Conservation (phyloP, 345 rosid genomes). For the Noccaea caerulescens region DNA sequence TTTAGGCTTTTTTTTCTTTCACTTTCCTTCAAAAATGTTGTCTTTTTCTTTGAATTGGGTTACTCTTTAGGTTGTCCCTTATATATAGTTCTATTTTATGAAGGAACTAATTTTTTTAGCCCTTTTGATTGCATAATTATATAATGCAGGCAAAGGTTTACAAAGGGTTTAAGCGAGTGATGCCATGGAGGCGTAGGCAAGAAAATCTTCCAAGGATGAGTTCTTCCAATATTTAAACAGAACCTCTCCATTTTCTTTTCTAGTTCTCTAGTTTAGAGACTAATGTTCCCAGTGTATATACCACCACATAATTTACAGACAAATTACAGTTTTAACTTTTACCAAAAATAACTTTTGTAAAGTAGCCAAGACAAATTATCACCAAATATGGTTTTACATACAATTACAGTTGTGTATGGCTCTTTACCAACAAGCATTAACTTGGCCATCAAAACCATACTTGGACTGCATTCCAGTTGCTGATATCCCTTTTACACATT, state of each 20-base stretch:
- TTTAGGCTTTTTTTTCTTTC: background rate
- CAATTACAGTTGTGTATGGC: no score
- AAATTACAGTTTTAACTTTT: background rate
- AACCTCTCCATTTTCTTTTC: slow-evolving; percentile 5
- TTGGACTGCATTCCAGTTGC: no score
- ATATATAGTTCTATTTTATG: background rate
- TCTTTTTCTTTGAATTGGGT: background rate
- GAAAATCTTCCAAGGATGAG: slow-evolving; percentile 33
- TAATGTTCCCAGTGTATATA: slow-evolving; percentile 28
- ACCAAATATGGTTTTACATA: no score
- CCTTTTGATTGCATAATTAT: background rate
- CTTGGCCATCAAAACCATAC: no score
- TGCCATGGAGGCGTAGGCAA: slow-evolving; percentile 66
- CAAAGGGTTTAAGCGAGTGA: slow-evolving; percentile 63
- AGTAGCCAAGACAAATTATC: no score
- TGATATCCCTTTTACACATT: no score
- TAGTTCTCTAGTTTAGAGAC: background rate
- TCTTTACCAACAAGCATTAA: no score
- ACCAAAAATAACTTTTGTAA: background rate
- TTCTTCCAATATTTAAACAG: slow-evolving; percentile 30
- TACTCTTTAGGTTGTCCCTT: background rate
- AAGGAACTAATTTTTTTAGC: background rate
- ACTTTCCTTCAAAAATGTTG: no score
- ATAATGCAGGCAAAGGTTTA: slow-evolving; percentile 59
- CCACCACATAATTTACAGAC: background rate